Percentiles rank a stretch among this genome's conserved stretches.
These are phyloP conservation scores for Termitomyces sp. DNA, from an alignment of 768 basidiomycete genomes.

Conservation along the genomic window DNA sequence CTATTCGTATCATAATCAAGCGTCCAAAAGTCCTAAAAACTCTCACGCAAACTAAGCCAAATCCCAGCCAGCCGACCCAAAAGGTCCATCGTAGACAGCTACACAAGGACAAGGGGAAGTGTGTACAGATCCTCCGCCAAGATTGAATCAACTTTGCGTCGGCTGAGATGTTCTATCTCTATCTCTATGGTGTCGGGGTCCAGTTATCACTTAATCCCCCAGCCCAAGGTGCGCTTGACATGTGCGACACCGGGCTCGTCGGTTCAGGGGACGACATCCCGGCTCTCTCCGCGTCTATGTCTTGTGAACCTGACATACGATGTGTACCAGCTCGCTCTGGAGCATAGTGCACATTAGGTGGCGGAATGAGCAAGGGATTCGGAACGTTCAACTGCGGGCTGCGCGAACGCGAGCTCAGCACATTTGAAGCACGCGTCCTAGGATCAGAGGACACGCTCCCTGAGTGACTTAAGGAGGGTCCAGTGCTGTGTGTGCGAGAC, in stretches of 20 bases:
- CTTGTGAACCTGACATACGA: slow-evolving; percentile 9
- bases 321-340: slow-evolving; percentile 21
- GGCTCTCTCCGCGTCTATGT: slow-evolving; percentile 13
- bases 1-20: not conserved
- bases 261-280: slow-evolving; percentile 21
- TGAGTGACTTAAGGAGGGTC: slow-evolving; percentile 41
- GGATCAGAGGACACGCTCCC: slow-evolving; percentile 55
- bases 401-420: slow-evolving; percentile 20
- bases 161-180: not conserved
- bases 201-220: slow-evolving; percentile 36
- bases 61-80: not conserved
- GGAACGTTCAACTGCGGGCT: slow-evolving; percentile 14
- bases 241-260: slow-evolving; percentile 19
- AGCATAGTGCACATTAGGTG: slow-evolving; percentile 12
- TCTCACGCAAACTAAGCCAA: not conserved
- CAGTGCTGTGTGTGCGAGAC: slow-evolving; percentile 29
- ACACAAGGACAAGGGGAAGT: not conserved
- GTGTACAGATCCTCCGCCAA: not conserved
- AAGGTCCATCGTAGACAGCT: not conserved
- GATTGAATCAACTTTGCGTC: not conserved
- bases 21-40: no score
- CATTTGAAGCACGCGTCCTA: slow-evolving; percentile 42
- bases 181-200: slow-evolving; percentile 22
- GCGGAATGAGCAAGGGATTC: slow-evolving; percentile 9
- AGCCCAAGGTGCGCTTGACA: slow-evolving; percentile 37